phyloP scores from a whole-genome alignment of 345 rosid species.

The Populus davidiana region DNA sequence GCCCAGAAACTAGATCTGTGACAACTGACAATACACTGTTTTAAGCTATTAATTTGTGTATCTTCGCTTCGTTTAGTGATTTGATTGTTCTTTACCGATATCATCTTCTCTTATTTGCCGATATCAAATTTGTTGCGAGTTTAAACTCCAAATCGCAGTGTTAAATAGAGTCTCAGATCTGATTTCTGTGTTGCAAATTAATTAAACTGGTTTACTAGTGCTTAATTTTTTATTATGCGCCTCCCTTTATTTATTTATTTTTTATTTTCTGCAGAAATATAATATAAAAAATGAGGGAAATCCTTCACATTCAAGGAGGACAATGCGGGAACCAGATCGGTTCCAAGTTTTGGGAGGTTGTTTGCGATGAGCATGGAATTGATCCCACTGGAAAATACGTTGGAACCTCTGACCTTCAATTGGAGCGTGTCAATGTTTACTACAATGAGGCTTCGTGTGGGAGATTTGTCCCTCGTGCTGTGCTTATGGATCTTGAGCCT shows the following conservation, averaged over 20 bases:
- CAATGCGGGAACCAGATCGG: constrained; percentile 31
- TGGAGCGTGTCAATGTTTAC: constrained; percentile 27
- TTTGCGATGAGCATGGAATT: constrained; percentile 29
- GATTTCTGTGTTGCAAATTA: background rate
- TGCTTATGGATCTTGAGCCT: constrained; percentile 32
- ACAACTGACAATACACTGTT: background rate
- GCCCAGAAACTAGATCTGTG: background rate
- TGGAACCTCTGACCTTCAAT: constrained; percentile 24
- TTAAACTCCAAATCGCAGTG: background rate
- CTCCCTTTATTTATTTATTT: no score
- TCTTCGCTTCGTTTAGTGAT: background rate
- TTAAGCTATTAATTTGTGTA: background rate
- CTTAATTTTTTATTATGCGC: background rate
- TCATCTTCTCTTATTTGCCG: background rate
- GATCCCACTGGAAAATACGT: constrained; percentile 24
- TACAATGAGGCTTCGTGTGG: constrained; percentile 29
- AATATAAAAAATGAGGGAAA: constrained; percentile 20
- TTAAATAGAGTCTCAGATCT: background rate
- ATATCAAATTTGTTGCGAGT: background rate
- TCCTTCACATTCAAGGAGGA: constrained; percentile 33
- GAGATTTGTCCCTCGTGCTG: constrained; percentile 26
- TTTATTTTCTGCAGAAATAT: background rate
- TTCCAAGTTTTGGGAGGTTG: constrained; percentile 31
- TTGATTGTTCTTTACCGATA: background rate
- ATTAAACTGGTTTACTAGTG: background rate